A percentile compares a stretch with the other conserved stretches of the same genome.
phyloP scores from a whole-genome alignment of 2,329 filamentous ascomycete genomes.

The Thelonectria olida region DNA sequence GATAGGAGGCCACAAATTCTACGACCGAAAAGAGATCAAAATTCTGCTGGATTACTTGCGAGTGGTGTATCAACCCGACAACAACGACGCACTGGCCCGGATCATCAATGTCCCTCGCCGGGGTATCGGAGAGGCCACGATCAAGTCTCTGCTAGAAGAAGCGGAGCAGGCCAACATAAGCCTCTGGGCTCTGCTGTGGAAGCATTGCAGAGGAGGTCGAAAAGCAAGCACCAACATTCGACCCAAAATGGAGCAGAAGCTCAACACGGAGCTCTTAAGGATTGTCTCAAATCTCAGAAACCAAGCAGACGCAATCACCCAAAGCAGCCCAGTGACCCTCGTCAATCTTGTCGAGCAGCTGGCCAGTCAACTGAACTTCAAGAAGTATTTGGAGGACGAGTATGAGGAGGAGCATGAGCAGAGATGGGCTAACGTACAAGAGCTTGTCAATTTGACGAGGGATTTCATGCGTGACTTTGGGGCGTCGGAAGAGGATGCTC shows the following conservation, averaged over 20 bases:
- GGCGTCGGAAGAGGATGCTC: constrained; percentile 60
- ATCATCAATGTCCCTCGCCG: constrained; percentile 87
- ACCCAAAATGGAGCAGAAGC: constrained; percentile 61
- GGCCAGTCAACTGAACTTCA: constrained; percentile 74
- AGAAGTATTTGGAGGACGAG: constrained; percentile 76
- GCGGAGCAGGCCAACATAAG: constrained; percentile 75
- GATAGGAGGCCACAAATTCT: constrained; percentile 91
- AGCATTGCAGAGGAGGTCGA: constrained; percentile 61
- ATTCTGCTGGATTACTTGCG: constrained; percentile 87
- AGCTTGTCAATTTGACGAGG: constrained; percentile 81
- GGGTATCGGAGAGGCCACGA: constrained; percentile 81
- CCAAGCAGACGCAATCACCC: constrained; percentile 40
- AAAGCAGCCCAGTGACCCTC: constrained; percentile 46
- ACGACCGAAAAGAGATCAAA: constrained; percentile 90
- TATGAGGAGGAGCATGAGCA: constrained; percentile 80
- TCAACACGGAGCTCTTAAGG: constrained; percentile 60
- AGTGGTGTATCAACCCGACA: constrained; percentile 83
- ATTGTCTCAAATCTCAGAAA: constrained; percentile 48
- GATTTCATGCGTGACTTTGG: constrained; percentile 68
- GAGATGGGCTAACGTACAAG: constrained; percentile 88
- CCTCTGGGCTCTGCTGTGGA: constrained; percentile 77
- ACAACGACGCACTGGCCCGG: constrained; percentile 85
- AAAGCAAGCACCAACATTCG: constrained; percentile 59
- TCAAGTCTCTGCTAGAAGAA: constrained; percentile 79
- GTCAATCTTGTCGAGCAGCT: constrained; percentile 61